Percentiles rank a stretch among this genome's conserved stretches.
phyloP scores from a whole-genome alignment of 768 basidiomycete species.

The Thelephora aurantiotincta region DNA sequence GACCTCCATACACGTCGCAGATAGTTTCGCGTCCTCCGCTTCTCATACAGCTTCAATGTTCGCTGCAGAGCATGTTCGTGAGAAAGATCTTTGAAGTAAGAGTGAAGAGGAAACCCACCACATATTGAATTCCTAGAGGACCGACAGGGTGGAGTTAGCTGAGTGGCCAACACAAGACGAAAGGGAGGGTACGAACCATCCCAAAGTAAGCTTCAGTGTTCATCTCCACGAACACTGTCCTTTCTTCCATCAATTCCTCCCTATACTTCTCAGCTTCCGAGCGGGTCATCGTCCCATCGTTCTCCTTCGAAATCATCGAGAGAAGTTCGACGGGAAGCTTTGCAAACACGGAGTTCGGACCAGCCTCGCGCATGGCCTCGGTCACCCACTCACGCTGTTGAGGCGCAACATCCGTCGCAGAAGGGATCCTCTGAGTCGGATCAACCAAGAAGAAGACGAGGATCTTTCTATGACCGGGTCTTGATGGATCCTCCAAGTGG shows the following conservation, averaged over 20 bases:
- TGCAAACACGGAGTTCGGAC: not conserved
- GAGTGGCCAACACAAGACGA: not conserved
- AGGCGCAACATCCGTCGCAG: constrained; percentile 18
- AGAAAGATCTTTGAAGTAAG: too few relatives aligned
- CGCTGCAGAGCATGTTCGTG: too few relatives aligned
- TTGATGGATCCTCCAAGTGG: constrained; percentile 16
- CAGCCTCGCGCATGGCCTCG: constrained; percentile 7
- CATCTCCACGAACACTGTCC: constrained; percentile 5
- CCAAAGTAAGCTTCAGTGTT: constrained; percentile 6
- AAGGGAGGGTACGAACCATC: not conserved
- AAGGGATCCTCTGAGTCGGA: constrained; percentile 16
- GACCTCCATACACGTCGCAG: too few relatives aligned
- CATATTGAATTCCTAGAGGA: constrained; percentile 7
- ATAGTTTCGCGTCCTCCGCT: too few relatives aligned
- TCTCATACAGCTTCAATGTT: too few relatives aligned
- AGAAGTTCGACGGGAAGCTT: constrained; percentile 11
- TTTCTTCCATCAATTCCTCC: constrained; percentile 11
- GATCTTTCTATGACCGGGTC: constrained; percentile 25
- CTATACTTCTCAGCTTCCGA: constrained; percentile 7
- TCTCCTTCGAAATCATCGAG: constrained; percentile 6
- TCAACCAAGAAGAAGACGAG: constrained; percentile 24
- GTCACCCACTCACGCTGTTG: constrained; percentile 19
- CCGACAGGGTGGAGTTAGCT: not conserved
- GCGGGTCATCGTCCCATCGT: constrained; percentile 3
- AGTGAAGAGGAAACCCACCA: constrained; percentile 1